Evolutionary conservation across 495 filamentous ascomycete species (phyloP), one percentile per base, ranked within the genome.

Genomic region (Annulohypoxylon stygium): DNA sequence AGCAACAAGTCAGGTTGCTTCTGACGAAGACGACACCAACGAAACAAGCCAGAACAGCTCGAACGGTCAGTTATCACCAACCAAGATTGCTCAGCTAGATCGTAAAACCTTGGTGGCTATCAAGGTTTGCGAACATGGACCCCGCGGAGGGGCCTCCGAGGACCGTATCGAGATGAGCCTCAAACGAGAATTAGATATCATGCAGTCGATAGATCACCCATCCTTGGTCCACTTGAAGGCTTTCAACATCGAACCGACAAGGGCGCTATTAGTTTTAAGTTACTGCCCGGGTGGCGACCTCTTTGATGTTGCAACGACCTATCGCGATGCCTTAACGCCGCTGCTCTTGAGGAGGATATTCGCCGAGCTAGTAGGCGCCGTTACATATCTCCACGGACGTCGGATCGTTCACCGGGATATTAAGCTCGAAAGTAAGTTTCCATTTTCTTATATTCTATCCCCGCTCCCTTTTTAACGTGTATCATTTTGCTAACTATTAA

Each of bases 381-480:
- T 97, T 34, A 87, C 86, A 25, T 97, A 98, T 85, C 84, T 99
- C 34, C 96, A 99, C 81, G 83, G 85, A 33, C 79, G 92, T 75
- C 92, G 87, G 74, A 97, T 99, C 71, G 95, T 97, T 47, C 96
- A 99, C 77, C 90, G 96, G 26, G 96, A 99, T 81, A 97, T 99
- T 77, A 99, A 99, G 81, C 89, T 99, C 55, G 96, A 99, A 83
- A 99, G 95, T 97, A 85, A 82, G 92, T 83, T 57, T 61, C 61
- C 69, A 61, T 37, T 65, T 45, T 10, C 62, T 30, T 30, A 30
- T 30, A 30, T 30, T 4, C 9, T 64, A 57, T 14, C 43, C n/a
- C 4, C n/a, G 4, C n/a, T 12, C 65, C 54, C 10, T 53, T 43
- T 43, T 43, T 26, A 23, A 48, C 41, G 34, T 25, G 61, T 47